Evolutionary conservation across 2,329 filamentous ascomycete genomes (phyloP), one percentile per base, ranked within the genome.

Genomic region (Botryotinia calthae): DNA sequence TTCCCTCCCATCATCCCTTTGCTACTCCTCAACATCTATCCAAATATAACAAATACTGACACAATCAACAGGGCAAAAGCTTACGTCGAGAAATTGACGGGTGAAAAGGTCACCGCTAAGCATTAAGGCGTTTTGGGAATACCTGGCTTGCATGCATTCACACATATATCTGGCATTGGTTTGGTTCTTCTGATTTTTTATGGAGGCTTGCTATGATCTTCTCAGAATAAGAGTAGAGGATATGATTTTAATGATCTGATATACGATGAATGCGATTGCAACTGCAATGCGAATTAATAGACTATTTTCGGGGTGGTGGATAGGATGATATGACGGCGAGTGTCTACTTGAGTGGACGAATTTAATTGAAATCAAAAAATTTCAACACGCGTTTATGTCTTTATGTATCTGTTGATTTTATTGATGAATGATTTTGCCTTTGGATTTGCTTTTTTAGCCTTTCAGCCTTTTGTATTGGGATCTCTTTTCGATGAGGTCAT

Each of bases 61-160:
- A 64, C 63, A 22, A 70, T 88, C 77, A 76, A 81, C 78, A 91
- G 89, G 86, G 89, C 89, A 75, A 91, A 91, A 84, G 85, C 84
- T 72, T 90, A 91, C 77, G 88, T 91, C 75, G 89, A 91, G 82
- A 88, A 88, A 82, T 74, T 91, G 81, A 91, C 89, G 66, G 89
- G 89, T 75, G 89, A 91, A 40, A 79, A 82, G 79, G 88, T 90
- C 79, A 89, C 89, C 76, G 88, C 88, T 80, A 91, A 91, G 87
- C 89, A 91, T 87, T 91, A 89, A 67, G 82, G 81, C 81, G 83
- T 79, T 80, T 69, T 73, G 64, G 73, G 10, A 22, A 71, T 66
- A 46, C 61, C 40, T 44, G 20, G 58, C 69, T 64, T 25, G 22
- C 46, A n/a, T 48, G 42, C 46, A 68, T 22, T 54, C 51, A 66